Percentiles rank a stretch among this genome's conserved stretches.
Evolutionary conservation across 2,329 filamentous ascomycete species (phyloP).

Genomic region (Cyclaneusma minus): DNA sequence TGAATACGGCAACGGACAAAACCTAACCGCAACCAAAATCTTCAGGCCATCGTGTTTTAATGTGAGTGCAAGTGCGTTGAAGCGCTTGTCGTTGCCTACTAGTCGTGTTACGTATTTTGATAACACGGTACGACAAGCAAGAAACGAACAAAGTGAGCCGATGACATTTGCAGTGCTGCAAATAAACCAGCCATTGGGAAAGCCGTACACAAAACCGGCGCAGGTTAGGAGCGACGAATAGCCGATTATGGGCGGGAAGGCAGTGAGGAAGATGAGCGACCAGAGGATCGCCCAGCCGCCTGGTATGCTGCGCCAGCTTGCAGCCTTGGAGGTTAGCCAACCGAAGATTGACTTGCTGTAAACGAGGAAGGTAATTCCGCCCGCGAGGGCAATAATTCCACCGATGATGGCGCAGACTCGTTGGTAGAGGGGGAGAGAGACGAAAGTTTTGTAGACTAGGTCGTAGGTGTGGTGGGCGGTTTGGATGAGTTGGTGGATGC

Average conservation of each 20-base stretch:
- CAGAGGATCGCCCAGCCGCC: slow-evolving; percentile 58
- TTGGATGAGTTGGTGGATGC: slow-evolving; percentile 20
- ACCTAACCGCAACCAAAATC: slow-evolving; percentile 76
- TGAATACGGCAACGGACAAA: slow-evolving; percentile 87
- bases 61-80: slow-evolving; percentile 76
- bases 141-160: slow-evolving; percentile 66
- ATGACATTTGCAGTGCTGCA: slow-evolving; percentile 61
- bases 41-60: slow-evolving; percentile 81
- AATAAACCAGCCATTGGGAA: slow-evolving; percentile 57
- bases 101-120: slow-evolving; percentile 64
- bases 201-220: slow-evolving; percentile 55
- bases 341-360: slow-evolving; percentile 72
- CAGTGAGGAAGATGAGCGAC: slow-evolving; percentile 47
- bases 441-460: slow-evolving; percentile 28
- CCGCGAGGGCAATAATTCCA: slow-evolving; percentile 28
- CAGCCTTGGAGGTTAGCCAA: slow-evolving; percentile 55
- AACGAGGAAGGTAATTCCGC: slow-evolving; percentile 52
- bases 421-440: slow-evolving; percentile 43
- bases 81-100: slow-evolving; percentile 70
- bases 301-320: slow-evolving; percentile 58
- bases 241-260: slow-evolving; percentile 57
- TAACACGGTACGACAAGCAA: slow-evolving; percentile 66
- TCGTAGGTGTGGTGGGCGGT: slow-evolving; percentile 16
- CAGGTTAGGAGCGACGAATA: slow-evolving; percentile 54
- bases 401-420: slow-evolving; percentile 38